Base-by-base conservation (phyloP, 495 filamentous ascomycete genomes). In the Aspergillus nidulans region DNA sequence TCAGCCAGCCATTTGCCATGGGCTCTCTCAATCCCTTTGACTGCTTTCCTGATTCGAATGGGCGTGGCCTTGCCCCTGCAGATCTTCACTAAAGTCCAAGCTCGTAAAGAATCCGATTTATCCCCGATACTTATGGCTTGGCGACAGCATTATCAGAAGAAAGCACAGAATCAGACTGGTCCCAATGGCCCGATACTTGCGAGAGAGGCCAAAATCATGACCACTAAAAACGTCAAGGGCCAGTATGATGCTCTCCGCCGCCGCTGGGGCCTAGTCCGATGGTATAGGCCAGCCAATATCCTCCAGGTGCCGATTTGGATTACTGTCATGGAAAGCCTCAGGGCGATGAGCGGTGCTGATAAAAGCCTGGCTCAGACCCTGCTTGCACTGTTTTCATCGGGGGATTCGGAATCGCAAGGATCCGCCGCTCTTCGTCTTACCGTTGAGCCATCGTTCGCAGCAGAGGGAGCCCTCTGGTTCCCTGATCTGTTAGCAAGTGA, bases 381-480 rank as follows among this genome's bases (percentile, higher is more conserved):
- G 4, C 56, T 64, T 2, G 69, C 66, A 1, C 47, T 58, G 12
- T 15, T 64, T 18, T n/a, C n/a, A n/a, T n/a, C n/a, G n/a, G n/a
- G n/a, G n/a, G 57, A 63, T 7, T 38, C 57, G 20, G 32, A 36
- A 21, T 50, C 53, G 34, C 15, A 43, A 4, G 52, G 15, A 43
- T 36, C 40, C 15, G 26, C 34, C 9, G 12, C 58, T 28, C 57
- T 63, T 2, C 56, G 60, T 46, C 32, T 68, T 15, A 57, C 64
- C 15, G 48, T 81, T 42, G 82, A 90, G 59, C 78, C 80, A 1
- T 72, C 77, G 20, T 63, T 92, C 6, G 77, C 78, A 0, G 72
- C 69, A 1, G 92, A 90, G 57, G 92, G 92, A 10, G 81, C 81
- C 3, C 74, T 90, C 6, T 97, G 91, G 90, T 92, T 94, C 64